Evolutionary conservation across 495 filamentous ascomycete genomes (phyloP).

Genomic region (Glonium stellatum): DNA sequence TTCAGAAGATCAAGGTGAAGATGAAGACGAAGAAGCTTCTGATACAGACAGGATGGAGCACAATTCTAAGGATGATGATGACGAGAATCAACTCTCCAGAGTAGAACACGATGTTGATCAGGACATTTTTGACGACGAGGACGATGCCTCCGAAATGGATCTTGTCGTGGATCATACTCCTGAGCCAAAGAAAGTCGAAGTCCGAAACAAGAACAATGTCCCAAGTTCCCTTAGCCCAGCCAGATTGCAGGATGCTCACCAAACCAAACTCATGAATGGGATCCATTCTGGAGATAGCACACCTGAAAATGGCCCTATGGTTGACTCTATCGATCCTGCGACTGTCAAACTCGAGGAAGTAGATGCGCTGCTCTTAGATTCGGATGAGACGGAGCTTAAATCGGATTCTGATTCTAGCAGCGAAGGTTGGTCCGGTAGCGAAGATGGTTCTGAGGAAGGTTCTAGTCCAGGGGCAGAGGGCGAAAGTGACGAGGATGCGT

Average conservation of each 20-base stretch:
- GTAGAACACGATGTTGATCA: slow-evolving; percentile 16
- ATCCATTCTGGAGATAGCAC: neutral
- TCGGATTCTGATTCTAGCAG: slow-evolving; percentile 18
- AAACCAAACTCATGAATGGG: neutral
- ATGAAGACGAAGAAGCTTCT: slow-evolving; percentile 41
- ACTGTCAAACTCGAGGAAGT: slow-evolving; percentile 55
- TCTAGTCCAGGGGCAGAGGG: neutral
- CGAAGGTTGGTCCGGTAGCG: slow-evolving; percentile 21
- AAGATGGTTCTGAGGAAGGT: slow-evolving; percentile 13
- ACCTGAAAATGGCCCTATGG: slow-evolving; percentile 28
- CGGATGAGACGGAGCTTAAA: slow-evolving; percentile 14
- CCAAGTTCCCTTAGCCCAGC: slow-evolving; percentile 1
- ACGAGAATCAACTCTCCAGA: neutral
- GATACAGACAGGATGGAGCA: slow-evolving; percentile 50
- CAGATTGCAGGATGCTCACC: slow-evolving; percentile 15
- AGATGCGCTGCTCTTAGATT: slow-evolving; percentile 51
- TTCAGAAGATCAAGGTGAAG: slow-evolving; percentile 53
- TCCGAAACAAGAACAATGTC: neutral
- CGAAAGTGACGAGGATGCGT: slow-evolving; percentile 3
- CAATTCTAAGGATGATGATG: slow-evolving; percentile 7
- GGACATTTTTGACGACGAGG: slow-evolving; percentile 11
- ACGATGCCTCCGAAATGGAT: slow-evolving; percentile 21
- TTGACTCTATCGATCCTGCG: slow-evolving; percentile 25
- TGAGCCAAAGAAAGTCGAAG: neutral
- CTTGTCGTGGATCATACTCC: neutral